Evolutionary conservation across 2,329 filamentous ascomycete genomes (phyloP).

Genomic region (Pestalotiopsis sp.): DNA sequence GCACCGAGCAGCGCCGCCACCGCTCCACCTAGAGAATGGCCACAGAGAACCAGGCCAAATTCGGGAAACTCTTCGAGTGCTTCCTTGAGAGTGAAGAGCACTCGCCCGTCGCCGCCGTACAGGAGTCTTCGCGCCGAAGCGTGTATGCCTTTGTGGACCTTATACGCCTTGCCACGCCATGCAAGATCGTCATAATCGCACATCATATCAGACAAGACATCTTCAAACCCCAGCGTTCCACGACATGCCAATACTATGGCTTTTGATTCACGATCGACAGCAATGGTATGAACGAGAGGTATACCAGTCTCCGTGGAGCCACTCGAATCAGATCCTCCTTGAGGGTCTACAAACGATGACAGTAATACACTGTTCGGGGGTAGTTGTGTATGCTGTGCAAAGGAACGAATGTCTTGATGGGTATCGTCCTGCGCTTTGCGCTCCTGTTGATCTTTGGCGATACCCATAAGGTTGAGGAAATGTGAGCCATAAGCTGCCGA

Average conservation of each 20-base stretch:
- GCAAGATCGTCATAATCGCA: conserved; percentile 70
- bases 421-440: conserved; percentile 47
- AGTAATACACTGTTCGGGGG: conserved; percentile 62
- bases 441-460: conserved; percentile 52
- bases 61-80: conserved; percentile 68
- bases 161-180: conserved; percentile 67
- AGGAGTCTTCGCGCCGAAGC: conserved; percentile 70
- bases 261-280: conserved; percentile 71
- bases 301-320: conserved; percentile 68
- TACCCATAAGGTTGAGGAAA: conserved; percentile 66
- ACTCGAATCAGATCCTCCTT: conserved; percentile 66
- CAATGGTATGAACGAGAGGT: conserved; percentile 74
- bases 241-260: conserved; percentile 74
- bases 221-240: conserved; percentile 73
- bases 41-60: conserved; percentile 71
- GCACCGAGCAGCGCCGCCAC: conserved; percentile 72
- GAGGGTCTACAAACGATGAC: conserved; percentile 71
- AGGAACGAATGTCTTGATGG: conserved; percentile 64
- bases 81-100: conserved; percentile 67
- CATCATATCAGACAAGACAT: conserved; percentile 73
- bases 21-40: conserved; percentile 70
- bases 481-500: conserved; percentile 68
- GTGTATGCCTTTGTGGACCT: conserved; percentile 76
- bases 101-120: conserved; percentile 67
- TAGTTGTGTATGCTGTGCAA: conserved; percentile 64